These are phyloP conservation scores for Diaporthe vaccinii DNA, from an alignment of 2,329 filamentous ascomycete species.

Conservation along the genomic window DNA sequence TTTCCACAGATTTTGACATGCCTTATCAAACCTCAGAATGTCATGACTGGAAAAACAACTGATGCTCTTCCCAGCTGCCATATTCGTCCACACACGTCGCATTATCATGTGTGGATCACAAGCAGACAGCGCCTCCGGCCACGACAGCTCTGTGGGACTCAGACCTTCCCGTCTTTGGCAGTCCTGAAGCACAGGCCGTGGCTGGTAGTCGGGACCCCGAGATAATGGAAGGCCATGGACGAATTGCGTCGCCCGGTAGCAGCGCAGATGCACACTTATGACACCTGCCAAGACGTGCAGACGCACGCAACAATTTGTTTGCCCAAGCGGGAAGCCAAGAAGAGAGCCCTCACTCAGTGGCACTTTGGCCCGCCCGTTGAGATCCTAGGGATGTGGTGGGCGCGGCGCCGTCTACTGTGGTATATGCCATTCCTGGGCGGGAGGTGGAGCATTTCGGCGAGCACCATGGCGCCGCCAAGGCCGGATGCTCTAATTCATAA, in stretches of 20 bases:
- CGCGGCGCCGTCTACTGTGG: constrained; percentile 5
- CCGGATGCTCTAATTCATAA: constrained; percentile 47
- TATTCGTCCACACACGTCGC: constrained; percentile 6
- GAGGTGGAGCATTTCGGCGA: constrained; percentile 8
- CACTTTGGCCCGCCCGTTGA: background rate
- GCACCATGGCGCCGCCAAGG: constrained; percentile 5
- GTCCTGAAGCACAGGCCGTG: background rate
- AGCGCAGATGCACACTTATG: background rate
- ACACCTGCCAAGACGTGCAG: constrained; percentile 24
- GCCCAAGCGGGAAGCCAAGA: constrained; percentile 26
- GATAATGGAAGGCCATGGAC: background rate
- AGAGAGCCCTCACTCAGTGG: background rate
- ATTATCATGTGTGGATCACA: constrained; percentile 10
- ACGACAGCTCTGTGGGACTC: background rate
- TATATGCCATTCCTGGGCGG: background rate
- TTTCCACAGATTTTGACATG: background rate
- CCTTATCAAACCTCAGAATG: background rate
- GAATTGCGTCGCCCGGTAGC: constrained; percentile 11
- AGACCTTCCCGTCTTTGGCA: constrained; percentile 19
- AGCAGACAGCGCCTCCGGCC: background rate
- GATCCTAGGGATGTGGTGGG: constrained; percentile 1
- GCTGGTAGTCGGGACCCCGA: background rate
- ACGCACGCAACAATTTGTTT: background rate
- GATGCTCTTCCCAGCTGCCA: constrained; percentile 7
- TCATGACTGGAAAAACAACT: background rate